Conservation (phyloP, 371 early-diverging fungal genomes). For the Apophysomyces variabilis region DNA sequence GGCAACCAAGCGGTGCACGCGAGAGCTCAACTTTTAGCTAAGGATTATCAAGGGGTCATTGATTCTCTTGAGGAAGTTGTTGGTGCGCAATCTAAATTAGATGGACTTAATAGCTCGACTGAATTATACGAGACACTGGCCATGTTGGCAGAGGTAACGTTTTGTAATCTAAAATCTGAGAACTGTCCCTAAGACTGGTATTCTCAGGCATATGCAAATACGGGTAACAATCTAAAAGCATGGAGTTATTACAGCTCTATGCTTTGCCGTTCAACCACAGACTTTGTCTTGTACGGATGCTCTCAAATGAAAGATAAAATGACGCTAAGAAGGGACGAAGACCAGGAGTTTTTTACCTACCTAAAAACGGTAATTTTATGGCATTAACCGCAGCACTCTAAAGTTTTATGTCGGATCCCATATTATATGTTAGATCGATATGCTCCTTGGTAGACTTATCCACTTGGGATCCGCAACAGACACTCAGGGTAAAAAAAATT, state of each 20-base stretch:
- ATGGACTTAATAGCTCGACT: slow-evolving; percentile 14
- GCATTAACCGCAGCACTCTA: not conserved
- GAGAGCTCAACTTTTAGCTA: slow-evolving; percentile 38
- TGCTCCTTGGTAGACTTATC: slow-evolving; percentile 17
- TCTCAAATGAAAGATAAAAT: slow-evolving; percentile 9
- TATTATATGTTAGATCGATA: slow-evolving; percentile 20
- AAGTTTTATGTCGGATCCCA: too few species aligned
- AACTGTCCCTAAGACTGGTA: too few species aligned
- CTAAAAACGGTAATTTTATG: slow-evolving; percentile 21
- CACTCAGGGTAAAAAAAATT: slow-evolving; percentile 14
- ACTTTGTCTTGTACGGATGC: slow-evolving; percentile 36
- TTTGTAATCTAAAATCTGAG: not conserved
- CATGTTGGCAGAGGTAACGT: slow-evolving; percentile 44
- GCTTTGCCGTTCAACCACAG: slow-evolving; percentile 24
- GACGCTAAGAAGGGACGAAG: slow-evolving; percentile 27
- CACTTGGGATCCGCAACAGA: slow-evolving; percentile 11
- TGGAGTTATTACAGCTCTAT: slow-evolving; percentile 38
- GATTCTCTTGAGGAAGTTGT: slow-evolving; percentile 37
- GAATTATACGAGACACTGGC: slow-evolving; percentile 32
- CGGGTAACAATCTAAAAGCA: slow-evolving; percentile 26
- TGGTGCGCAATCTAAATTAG: slow-evolving; percentile 11
- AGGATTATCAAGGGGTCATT: slow-evolving; percentile 52
- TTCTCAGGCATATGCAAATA: slow-evolving; percentile 32
- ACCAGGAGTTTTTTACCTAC: slow-evolving; percentile 30
- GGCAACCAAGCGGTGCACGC: slow-evolving; percentile 45